Evolutionary conservation across 2,329 filamentous ascomycete species (phyloP).

Genomic region (Mariannaea elegans): DNA sequence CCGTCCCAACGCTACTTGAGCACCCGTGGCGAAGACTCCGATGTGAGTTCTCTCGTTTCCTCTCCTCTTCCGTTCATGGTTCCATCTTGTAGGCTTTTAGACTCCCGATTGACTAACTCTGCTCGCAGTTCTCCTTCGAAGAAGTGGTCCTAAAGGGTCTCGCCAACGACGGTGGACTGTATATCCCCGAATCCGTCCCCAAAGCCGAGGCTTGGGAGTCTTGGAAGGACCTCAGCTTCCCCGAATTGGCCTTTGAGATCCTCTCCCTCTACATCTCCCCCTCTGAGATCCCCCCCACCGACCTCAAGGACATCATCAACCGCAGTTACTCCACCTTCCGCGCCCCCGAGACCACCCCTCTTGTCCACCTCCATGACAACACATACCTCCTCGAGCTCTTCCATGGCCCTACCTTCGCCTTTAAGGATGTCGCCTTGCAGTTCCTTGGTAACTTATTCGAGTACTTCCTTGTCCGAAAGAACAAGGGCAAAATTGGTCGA

Average conservation of each 20-base stretch:
- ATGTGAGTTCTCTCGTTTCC: constrained; percentile 47
- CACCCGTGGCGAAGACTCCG: constrained; percentile 60
- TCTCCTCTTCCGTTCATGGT: background rate
- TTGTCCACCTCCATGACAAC: constrained; percentile 61
- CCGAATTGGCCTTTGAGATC: constrained; percentile 83
- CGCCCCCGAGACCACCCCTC: constrained; percentile 77
- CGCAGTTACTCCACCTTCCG: constrained; percentile 92
- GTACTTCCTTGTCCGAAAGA: constrained; percentile 81
- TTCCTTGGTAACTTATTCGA: constrained; percentile 97
- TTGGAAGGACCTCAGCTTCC: constrained; percentile 82
- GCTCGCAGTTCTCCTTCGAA: constrained; percentile 78
- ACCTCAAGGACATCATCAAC: constrained; percentile 81
- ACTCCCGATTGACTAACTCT: background rate
- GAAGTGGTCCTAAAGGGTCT: constrained; percentile 86
- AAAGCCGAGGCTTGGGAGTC: constrained; percentile 48
- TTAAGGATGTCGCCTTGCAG: constrained; percentile 89
- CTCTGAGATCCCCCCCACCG: constrained; percentile 70
- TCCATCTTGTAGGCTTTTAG: background rate
- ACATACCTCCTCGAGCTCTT: constrained; percentile 88
- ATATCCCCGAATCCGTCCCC: constrained; percentile 83
- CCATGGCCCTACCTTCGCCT: constrained; percentile 94
- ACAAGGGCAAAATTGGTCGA: constrained; percentile 59
- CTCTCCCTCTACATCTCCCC: constrained; percentile 85
- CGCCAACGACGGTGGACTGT: constrained; percentile 79
- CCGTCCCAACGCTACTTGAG: constrained; percentile 60